A percentile compares a stretch with the other conserved stretches of the same genome.
Conservation (phyloP, 495 filamentous ascomycete species). For the Tuber calosporum region DNA sequence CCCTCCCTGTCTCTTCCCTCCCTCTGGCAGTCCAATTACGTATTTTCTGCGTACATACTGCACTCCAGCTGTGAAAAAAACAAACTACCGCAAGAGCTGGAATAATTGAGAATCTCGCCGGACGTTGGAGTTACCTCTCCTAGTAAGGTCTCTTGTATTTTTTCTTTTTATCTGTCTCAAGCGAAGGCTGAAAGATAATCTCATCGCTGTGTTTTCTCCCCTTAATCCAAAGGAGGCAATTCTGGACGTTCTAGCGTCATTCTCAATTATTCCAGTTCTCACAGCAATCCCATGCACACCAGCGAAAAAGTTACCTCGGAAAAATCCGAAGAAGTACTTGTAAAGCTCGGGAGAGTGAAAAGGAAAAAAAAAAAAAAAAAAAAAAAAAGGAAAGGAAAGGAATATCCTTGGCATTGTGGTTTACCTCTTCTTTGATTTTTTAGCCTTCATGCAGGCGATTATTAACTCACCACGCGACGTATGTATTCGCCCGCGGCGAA, state of each 20-base stretch:
- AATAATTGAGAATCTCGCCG: no score
- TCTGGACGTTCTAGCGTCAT: no score
- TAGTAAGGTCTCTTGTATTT: no score
- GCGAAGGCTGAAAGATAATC: no score
- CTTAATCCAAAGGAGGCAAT: no score
- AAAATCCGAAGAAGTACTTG: neutral
- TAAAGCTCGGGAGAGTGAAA: neutral
- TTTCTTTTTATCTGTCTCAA: no score
- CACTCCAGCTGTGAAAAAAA: neutral
- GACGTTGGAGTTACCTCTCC: no score
- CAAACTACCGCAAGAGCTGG: neutral
- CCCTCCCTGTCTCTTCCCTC: neutral
- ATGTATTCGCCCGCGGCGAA: neutral
- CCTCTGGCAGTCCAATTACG: neutral
- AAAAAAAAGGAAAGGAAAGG: neutral
- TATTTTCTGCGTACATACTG: slow-evolving; percentile 3
- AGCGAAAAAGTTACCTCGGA: neutral
- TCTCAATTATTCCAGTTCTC: no score
- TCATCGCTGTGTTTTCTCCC: no score
- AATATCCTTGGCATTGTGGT: neutral
- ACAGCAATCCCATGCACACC: neutral
- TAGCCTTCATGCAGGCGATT: neutral
- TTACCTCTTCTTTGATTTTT: neutral
- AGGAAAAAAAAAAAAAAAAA: neutral
- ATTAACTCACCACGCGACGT: neutral